Conservation (phyloP, 176 grass and related monocot genomes). For the Triticum urartu region DNA sequence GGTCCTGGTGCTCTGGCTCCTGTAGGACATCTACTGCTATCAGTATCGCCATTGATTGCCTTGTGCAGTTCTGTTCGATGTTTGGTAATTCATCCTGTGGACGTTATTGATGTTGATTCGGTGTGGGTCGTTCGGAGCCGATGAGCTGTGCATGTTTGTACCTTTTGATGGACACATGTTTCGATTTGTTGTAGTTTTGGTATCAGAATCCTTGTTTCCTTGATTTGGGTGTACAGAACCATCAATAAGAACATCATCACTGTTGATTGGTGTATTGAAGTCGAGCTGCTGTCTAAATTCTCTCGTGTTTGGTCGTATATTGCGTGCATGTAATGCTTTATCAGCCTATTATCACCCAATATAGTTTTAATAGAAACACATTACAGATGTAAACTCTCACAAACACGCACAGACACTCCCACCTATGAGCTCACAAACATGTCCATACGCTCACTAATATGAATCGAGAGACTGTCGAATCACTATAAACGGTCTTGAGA, state of each 20-base stretch:
- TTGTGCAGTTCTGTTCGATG: background rate
- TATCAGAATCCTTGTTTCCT: background rate
- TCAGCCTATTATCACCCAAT: too few relatives aligned
- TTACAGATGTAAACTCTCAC: too few relatives aligned
- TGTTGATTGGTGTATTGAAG: background rate
- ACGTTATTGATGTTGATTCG: background rate
- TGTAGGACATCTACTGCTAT: constrained; percentile 24
- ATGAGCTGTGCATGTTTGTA: background rate
- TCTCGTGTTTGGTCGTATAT: too few relatives aligned
- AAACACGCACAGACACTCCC: too few relatives aligned
- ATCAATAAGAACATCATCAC: background rate
- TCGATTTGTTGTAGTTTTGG: background rate
- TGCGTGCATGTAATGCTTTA: background rate
- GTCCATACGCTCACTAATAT: too few relatives aligned
- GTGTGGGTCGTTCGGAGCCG: background rate
- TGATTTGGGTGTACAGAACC: background rate
- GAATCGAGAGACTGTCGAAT: too few relatives aligned
- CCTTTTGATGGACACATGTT: background rate
- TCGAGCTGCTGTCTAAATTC: background rate
- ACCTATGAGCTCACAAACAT: too few relatives aligned
- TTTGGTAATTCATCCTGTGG: background rate
- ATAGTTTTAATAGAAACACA: too few relatives aligned
- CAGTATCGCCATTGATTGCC: background rate
- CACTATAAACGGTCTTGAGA: too few relatives aligned
- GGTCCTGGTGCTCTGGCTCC: constrained; percentile 39